Evolutionary conservation across 306 rosid genomes (phyloP).

Genomic region (Styphnolobium japonicum): DNA sequence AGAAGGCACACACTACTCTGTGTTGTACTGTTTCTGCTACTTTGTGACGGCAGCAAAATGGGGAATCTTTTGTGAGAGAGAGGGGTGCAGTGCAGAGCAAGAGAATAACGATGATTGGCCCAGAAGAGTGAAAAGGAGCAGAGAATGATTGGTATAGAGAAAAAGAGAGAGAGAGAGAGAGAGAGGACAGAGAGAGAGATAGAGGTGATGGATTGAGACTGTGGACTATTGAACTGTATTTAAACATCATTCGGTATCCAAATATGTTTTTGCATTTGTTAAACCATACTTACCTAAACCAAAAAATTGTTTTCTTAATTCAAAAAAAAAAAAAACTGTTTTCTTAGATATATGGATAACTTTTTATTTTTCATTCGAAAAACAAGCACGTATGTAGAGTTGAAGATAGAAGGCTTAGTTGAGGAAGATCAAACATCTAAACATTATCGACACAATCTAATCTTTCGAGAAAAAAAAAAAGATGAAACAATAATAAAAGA

Average conservation of each 20-base stretch:
- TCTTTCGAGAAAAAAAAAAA: too few species aligned
- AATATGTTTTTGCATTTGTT: constrained; percentile 3
- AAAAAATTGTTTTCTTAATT: too few species aligned
- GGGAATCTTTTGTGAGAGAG: constrained; percentile 44
- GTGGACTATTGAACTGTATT: constrained; percentile 58
- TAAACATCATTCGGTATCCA: constrained; percentile 56
- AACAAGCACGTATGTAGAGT: too few species aligned
- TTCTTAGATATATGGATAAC: too few species aligned
- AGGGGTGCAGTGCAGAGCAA: constrained; percentile 27
- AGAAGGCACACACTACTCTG: neutral
- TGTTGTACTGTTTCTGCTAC: neutral
- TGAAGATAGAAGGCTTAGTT: too few species aligned
- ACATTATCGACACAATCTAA: too few species aligned
- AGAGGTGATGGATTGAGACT: constrained; percentile 7
- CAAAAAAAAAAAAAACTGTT: too few species aligned
- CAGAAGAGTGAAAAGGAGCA: constrained; percentile 41
- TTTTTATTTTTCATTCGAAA: too few species aligned
- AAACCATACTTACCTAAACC: neutral
- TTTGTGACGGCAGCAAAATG: constrained; percentile 27
- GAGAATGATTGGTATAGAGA: constrained; percentile 88
- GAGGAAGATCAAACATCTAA: too few species aligned
- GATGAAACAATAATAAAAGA: too few species aligned
- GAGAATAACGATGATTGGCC: constrained; percentile 57
- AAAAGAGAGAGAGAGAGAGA: too few species aligned
- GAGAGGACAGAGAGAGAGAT: constrained; percentile 45